Evolutionary conservation across 1,284 basidiomycete genomes (phyloP).

Genomic region (Pterulicium gracile): DNA sequence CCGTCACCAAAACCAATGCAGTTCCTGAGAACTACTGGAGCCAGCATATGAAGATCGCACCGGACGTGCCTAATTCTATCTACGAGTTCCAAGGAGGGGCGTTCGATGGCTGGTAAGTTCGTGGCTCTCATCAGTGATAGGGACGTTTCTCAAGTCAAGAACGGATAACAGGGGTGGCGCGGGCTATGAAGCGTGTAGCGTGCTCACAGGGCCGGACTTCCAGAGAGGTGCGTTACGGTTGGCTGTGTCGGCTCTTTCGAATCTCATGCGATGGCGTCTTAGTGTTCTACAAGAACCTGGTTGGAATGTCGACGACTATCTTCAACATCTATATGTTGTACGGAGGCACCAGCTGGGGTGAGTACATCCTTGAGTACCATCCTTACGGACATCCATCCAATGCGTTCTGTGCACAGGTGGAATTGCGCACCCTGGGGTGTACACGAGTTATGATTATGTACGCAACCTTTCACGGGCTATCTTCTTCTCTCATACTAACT

Average conservation of each 20-base stretch:
- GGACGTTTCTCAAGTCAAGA: background rate
- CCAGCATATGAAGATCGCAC: constrained; percentile 26
- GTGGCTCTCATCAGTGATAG: background rate
- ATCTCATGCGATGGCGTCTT: background rate
- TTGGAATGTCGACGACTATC: constrained; percentile 34
- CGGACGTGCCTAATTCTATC: constrained; percentile 28
- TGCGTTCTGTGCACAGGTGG: constrained; percentile 16
- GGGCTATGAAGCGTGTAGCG: constrained; percentile 25
- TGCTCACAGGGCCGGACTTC: constrained; percentile 29
- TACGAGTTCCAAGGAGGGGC: constrained; percentile 42
- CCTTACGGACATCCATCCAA: background rate
- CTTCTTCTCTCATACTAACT: constrained; percentile 5
- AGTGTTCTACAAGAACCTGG: constrained; percentile 42
- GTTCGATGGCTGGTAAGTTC: constrained; percentile 36
- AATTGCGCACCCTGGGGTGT: constrained; percentile 32
- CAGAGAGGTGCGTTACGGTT: constrained; percentile 25
- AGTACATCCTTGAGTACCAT: background rate
- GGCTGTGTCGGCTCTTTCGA: background rate
- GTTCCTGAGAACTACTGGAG: constrained; percentile 30
- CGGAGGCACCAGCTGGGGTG: constrained; percentile 40
- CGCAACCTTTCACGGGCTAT: constrained; percentile 6
- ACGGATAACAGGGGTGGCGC: constrained; percentile 30
- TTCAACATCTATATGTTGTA: constrained; percentile 40
- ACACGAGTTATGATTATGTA: constrained; percentile 40
- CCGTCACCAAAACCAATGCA: constrained; percentile 30